Base-by-base conservation (phyloP, 148 eudicot genomes). In the Pouteria glomerata region DNA sequence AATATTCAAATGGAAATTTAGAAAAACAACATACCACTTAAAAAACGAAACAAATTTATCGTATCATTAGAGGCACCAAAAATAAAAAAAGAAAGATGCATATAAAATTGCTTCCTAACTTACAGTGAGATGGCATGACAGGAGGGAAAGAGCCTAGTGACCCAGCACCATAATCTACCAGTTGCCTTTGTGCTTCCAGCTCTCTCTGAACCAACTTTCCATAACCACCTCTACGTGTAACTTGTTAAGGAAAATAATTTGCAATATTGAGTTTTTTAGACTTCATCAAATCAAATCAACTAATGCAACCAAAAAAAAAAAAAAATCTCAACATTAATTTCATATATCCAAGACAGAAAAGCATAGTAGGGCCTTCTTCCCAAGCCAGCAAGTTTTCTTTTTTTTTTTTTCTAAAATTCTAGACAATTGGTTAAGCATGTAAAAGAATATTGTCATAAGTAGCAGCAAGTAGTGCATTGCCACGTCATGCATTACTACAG, bases 191-290 rank as follows among this genome's bases (percentile, higher is more conserved):
- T 16, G 83, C 91, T 84, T 94, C 98, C 74, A 94, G 79, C 78
- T 94, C 98, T 75, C 73, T 89, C 73, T 93, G 98, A 57, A 93
- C 98, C 80, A 93, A 76, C 74, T 93, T 90, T 66, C 98, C 98
- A 77, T 93, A 93, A 76, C 98, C 98, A 76, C 98, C 98, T 89
- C 98, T 90, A 76, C 97, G 98, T 93, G 76, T 58, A 66, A 74
- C 77, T 76, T 66, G 74, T 90, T 79, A 90, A 89, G 97, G 88
- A 82, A 79, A 77, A 42, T 52, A 59, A 63, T 16, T 34, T 63
- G 14, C 31, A 58, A 11, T 21, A 23, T 26, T 44, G n/a, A 6
- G 1, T 33, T 61, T 35, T 50, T 30, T 1, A 39, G 8, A 37
- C 23, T 8, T 34, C 14, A 34, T 53, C 18, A 69, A 35, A 34